Percentiles rank a stretch among this genome's conserved stretches.
Conservation (phyloP, 768 basidiomycete genomes). For the Rhizopogon roseolus region DNA sequence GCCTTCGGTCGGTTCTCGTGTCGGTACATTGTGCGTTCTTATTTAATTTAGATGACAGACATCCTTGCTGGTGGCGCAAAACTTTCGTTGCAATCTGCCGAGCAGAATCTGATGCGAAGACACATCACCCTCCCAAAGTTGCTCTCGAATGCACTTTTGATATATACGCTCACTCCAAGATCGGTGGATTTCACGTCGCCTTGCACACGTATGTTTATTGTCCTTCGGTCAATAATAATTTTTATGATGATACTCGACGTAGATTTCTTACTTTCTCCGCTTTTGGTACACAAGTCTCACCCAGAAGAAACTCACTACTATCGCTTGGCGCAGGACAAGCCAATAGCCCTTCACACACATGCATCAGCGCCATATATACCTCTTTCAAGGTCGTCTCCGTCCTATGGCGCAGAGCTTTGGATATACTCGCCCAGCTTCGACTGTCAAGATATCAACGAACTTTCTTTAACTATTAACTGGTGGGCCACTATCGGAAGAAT, state of each 20-base stretch:
- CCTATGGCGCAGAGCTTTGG: constrained; percentile 45
- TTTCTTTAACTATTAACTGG: constrained; percentile 67
- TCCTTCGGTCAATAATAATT: not conserved
- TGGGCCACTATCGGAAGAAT: constrained; percentile 64
- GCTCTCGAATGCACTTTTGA: constrained; percentile 56
- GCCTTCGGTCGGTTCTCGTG: constrained; percentile 37
- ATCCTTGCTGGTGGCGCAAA: constrained; percentile 31
- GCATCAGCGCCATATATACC: constrained; percentile 60
- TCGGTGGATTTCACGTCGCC: constrained; percentile 8
- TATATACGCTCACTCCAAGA: constrained; percentile 50
- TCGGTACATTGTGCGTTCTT: constrained; percentile 5
- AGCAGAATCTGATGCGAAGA: constrained; percentile 32
- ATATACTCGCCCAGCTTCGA: constrained; percentile 51
- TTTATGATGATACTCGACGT: constrained; percentile 10
- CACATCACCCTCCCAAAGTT: constrained; percentile 50
- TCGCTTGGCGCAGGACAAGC: constrained; percentile 34
- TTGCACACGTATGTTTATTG: constrained; percentile 24
- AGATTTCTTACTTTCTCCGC: constrained; percentile 57
- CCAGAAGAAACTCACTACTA: constrained; percentile 65
- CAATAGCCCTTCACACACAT: constrained; percentile 59
- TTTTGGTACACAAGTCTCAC: constrained; percentile 61
- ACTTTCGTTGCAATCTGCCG: constrained; percentile 27
- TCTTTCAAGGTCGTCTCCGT: constrained; percentile 7
- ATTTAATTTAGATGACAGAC: constrained; percentile 26
- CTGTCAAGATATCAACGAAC: constrained; percentile 35